phyloP scores from a whole-genome alignment of 768 basidiomycete species.

The Termitomyces sp. region DNA sequence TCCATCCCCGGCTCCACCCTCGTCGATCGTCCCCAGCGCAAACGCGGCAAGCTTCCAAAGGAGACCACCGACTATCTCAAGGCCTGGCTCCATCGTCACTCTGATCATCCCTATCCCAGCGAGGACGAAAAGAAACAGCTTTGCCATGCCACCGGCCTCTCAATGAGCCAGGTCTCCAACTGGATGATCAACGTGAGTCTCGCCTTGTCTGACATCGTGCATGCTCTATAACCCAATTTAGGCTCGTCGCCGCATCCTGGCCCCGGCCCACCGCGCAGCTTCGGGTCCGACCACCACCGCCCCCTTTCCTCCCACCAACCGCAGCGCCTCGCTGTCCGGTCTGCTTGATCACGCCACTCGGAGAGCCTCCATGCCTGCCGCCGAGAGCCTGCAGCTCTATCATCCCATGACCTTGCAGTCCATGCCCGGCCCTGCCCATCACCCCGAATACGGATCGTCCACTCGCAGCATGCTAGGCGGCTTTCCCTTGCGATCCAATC shows the following conservation, averaged over 20 bases:
- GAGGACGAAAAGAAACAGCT: slow-evolving; percentile 90
- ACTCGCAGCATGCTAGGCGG: slow-evolving; percentile 44
- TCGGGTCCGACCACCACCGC: slow-evolving; percentile 74
- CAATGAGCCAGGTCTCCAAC: slow-evolving; percentile 87
- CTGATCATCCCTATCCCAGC: slow-evolving; percentile 84
- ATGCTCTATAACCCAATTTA: slow-evolving; percentile 18
- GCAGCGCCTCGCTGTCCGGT: slow-evolving; percentile 36
- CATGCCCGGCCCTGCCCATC: slow-evolving; percentile 35
- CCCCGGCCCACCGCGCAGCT: slow-evolving; percentile 73
- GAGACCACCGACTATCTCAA: slow-evolving; percentile 88
- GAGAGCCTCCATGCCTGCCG: slow-evolving; percentile 59
- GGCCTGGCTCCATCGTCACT: slow-evolving; percentile 83
- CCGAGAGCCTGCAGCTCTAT: slow-evolving; percentile 69
- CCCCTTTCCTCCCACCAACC: slow-evolving; percentile 56
- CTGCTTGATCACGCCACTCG: slow-evolving; percentile 41
- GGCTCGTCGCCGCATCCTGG: slow-evolving; percentile 80
- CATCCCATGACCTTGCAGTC: slow-evolving; percentile 77
- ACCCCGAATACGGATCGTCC: slow-evolving; percentile 35
- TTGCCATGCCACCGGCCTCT: slow-evolving; percentile 79
- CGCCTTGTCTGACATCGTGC: not conserved
- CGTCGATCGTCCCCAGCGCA: slow-evolving; percentile 73
- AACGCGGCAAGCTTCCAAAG: slow-evolving; percentile 85
- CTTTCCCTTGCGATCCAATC: slow-evolving; percentile 30
- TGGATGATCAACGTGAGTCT: slow-evolving; percentile 83
- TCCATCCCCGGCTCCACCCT: slow-evolving; percentile 49